Evolutionary conservation across 2,329 filamentous ascomycete species (phyloP), one percentile per base, ranked within the genome.

Genomic region (Arachnomyces sp.): DNA sequence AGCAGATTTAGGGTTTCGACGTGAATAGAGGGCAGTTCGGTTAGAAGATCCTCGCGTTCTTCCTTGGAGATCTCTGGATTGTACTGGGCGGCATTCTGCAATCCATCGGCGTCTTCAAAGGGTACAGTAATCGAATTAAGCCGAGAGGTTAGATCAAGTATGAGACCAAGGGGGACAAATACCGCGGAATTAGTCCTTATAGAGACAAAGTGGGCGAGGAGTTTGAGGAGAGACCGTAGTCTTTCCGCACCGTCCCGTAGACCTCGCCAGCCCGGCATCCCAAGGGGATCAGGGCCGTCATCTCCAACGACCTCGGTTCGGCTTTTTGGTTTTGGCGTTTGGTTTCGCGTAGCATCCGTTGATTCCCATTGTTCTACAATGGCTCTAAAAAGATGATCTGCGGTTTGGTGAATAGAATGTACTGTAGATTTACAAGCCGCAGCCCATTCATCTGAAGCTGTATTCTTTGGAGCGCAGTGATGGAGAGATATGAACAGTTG

Each of bases 341-440:
- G 58, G 36, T 46, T 55, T 44, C 50, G 57, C 43, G 40, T 50
- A n/a, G 60, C 74, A 25, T 74, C 68, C 2, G 72, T 71, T 0
- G 86, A 78, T 51, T 89, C 79, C 83, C 87, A 92, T 31, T 85
- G 82, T 58, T 95, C 89, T 8, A 83, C 65, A 0, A 94, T 74
- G 7, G 81, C 79, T 36, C 89, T 79, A 54, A 94, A 84, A 0
- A 93, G 72, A 47, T 81, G 76, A 53, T 94, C 82, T 31, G 83
- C 78, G 1, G 84, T 83, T 16, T 66, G 62, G 53, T 95, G 88
- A 12, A 80, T 72, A 29, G 77, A 73, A 29, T 72, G 70, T 16
- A 93, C 66, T 8, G 81, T 70, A 6, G 68, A 66, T 34, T 74
- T 73, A 34, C 89, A 64, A 12, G 77, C 71, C 50, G 77, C 82